phyloP scores from a whole-genome alignment of 2,329 filamentous ascomycete species.

The Colletotrichum brevisporum region DNA sequence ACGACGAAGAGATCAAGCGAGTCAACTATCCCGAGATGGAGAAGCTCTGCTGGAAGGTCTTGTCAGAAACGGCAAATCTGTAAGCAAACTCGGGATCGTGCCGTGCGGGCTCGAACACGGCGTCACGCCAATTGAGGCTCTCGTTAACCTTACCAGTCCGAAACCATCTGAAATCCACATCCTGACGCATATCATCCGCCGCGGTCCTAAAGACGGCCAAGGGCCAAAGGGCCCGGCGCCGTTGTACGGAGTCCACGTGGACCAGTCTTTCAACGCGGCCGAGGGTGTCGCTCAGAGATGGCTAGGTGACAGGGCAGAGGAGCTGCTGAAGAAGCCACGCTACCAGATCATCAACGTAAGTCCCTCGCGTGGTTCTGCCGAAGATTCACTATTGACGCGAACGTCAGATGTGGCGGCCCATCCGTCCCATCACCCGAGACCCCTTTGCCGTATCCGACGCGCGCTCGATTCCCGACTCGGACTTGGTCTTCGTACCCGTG shows the following conservation, averaged over 20 bases:
- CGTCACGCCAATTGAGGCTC: neutral
- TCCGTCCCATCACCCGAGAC: conserved; percentile 58
- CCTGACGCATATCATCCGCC: conserved; percentile 37
- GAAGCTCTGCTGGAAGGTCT: conserved; percentile 38
- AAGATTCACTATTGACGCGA: conserved; percentile 64
- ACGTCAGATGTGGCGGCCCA: conserved; percentile 47
- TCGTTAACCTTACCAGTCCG: conserved; percentile 12
- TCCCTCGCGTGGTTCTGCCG: conserved; percentile 56
- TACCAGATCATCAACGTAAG: conserved; percentile 71
- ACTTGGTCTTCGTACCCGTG: conserved; percentile 58
- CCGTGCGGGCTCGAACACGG: neutral
- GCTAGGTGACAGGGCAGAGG: conserved; percentile 29
- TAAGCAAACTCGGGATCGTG: neutral
- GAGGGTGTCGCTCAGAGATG: conserved; percentile 35
- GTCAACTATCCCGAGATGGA: conserved; percentile 52
- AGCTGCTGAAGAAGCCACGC: conserved; percentile 54
- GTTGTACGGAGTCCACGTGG: conserved; percentile 62
- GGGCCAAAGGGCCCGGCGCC: conserved; percentile 33
- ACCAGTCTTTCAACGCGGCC: conserved; percentile 66
- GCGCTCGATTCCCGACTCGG: conserved; percentile 62
- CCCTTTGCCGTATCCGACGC: conserved; percentile 69
- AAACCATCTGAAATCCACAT: conserved; percentile 35
- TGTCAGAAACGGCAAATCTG: conserved; percentile 29
- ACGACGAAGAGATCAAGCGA: conserved; percentile 64
- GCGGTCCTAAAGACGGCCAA: conserved; percentile 28